phyloP scores from a whole-genome alignment of 257 asterid genomes.

The Leonotis leonurus region DNA sequence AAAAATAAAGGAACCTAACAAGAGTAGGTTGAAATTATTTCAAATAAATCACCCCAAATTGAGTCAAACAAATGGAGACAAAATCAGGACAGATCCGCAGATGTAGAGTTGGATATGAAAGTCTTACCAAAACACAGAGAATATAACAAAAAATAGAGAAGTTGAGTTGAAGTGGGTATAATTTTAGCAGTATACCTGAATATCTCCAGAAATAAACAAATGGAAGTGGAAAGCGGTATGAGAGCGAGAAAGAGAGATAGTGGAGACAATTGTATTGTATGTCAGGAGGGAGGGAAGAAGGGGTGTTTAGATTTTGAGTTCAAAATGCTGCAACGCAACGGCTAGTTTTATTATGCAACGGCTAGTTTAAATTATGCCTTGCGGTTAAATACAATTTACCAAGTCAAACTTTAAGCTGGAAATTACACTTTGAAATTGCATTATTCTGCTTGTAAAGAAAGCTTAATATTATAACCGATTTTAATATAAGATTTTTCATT shows the following conservation, averaged over 20 bases:
- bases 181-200: neutral
- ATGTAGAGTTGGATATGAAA: neutral
- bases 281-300: too few relatives aligned
- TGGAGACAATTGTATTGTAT: too few relatives aligned
- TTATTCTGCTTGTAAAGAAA: too few relatives aligned
- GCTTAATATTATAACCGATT: too few relatives aligned
- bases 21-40: neutral
- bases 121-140: neutral
- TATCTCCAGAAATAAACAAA: slow-evolving; percentile 4
- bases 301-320: slow-evolving; percentile 12
- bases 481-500: too few relatives aligned
- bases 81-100: neutral
- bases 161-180: neutral
- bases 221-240: slow-evolving; percentile 7
- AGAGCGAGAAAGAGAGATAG: too few relatives aligned
- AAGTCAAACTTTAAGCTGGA: too few relatives aligned
- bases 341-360: slow-evolving; percentile 18
- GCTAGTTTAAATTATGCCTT: slow-evolving; percentile 10
- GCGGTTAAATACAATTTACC: too few relatives aligned
- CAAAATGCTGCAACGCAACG: slow-evolving; percentile 14
- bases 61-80: neutral
- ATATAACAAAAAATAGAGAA: slow-evolving; percentile 2
- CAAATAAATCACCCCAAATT: neutral
- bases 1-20: neutral
- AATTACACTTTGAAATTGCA: too few relatives aligned